Evolutionary conservation across 192 early-diverging fungal species (phyloP).

Genomic region (Rhizoclosmatium sp.): DNA sequence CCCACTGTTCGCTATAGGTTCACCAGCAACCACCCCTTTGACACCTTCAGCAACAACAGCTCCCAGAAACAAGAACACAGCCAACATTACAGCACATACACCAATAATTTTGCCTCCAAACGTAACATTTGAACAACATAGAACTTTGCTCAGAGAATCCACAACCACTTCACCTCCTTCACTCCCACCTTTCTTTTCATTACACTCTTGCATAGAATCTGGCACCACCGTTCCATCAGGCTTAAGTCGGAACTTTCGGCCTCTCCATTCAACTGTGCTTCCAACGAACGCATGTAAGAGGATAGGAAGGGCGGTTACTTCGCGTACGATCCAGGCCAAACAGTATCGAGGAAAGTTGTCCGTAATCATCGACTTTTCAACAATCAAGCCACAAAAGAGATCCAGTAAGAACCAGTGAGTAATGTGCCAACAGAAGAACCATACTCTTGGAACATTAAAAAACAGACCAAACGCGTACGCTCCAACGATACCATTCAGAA

Average conservation of each 20-base stretch:
- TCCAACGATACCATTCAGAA: slow-evolving; percentile 76
- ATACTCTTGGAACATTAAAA: slow-evolving; percentile 54
- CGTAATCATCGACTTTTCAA: slow-evolving; percentile 49
- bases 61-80: not conserved
- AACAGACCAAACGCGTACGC: slow-evolving; percentile 72
- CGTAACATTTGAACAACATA: slow-evolving; percentile 1
- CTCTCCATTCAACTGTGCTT: slow-evolving; percentile 88
- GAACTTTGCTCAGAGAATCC: not conserved
- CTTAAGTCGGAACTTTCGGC: slow-evolving; percentile 53
- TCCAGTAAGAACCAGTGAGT: slow-evolving; percentile 65
- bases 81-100: not conserved
- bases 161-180: not conserved
- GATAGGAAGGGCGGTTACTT: slow-evolving; percentile 83
- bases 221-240: slow-evolving; percentile 52
- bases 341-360: slow-evolving; percentile 61
- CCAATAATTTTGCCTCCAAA: not conserved
- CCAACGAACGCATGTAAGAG: slow-evolving; percentile 84
- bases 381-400: slow-evolving; percentile 57
- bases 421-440: slow-evolving; percentile 62
- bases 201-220: not conserved
- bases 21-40: not conserved
- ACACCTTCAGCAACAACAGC: not conserved
- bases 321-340: slow-evolving; percentile 83
- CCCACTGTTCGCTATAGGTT: not conserved
- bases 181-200: not conserved